These are phyloP conservation scores for Volvox carteri DNA, from an alignment of 163 green algal species.

Conservation along the genomic window DNA sequence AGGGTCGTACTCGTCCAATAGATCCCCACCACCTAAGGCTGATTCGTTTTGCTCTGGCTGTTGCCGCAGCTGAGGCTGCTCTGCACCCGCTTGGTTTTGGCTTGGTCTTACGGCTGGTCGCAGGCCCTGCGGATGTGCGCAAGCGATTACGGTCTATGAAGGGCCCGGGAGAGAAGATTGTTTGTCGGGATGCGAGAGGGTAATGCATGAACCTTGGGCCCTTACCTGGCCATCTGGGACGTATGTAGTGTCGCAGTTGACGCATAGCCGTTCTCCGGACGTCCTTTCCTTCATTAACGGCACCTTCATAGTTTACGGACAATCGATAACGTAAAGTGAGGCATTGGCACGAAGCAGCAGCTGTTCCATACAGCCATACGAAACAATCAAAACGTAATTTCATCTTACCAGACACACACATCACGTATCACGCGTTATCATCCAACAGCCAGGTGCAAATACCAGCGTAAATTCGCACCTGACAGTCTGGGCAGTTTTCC, in stretches of 20 bases:
- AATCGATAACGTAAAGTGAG: no score
- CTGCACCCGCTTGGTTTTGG: not conserved
- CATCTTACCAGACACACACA: no score
- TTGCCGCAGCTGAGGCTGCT: not conserved
- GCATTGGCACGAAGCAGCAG: no score
- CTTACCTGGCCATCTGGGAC: constrained; percentile 17
- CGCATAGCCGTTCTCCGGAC: constrained; percentile 49
- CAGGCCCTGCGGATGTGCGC: constrained; percentile 1
- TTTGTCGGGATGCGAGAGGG: no score
- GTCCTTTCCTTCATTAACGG: constrained; percentile 51
- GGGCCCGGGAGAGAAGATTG: no score
- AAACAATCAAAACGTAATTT: no score
- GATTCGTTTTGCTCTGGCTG: not conserved
- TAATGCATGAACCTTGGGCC: no score
- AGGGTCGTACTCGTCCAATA: constrained; percentile 14
- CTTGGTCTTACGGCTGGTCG: not conserved
- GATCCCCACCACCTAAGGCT: not conserved
- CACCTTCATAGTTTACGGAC: constrained; percentile 11
- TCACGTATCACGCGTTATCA: no score
- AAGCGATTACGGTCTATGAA: no score
- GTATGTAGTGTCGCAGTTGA: constrained; percentile 54
- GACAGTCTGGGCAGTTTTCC: constrained; percentile 47
- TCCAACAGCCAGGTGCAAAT: no score
- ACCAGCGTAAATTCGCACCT: no score
- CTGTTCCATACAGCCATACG: no score